These are phyloP conservation scores for Fusarium newnesense DNA, from an alignment of 2,329 filamentous ascomycete species.

Conservation along the genomic window DNA sequence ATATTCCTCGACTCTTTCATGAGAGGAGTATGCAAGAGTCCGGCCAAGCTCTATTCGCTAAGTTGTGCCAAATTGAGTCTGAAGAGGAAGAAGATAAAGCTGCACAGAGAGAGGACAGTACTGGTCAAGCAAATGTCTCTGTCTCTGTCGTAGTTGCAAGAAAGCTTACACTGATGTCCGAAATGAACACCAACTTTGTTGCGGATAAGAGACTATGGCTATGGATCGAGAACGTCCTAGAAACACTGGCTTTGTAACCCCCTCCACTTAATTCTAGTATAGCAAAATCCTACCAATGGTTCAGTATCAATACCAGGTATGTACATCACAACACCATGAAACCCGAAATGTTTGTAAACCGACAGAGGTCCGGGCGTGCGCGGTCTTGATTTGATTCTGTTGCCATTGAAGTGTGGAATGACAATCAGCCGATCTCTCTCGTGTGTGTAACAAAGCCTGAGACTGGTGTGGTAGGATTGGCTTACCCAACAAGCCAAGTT, in stretches of 20 bases:
- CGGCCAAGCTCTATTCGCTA: neutral
- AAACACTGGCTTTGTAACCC: neutral
- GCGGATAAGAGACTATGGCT: neutral
- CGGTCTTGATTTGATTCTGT: neutral
- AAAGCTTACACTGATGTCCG: neutral
- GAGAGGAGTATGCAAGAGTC: neutral
- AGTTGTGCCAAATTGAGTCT: neutral
- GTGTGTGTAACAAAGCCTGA: neutral
- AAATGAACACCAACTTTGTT: neutral
- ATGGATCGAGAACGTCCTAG: neutral
- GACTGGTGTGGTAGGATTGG: accelerated
- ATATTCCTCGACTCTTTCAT: neutral
- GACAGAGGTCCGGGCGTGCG: neutral
- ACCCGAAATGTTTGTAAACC: neutral
- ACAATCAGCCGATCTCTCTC: neutral
- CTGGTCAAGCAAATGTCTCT: neutral
- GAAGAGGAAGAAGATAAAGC: neutral
- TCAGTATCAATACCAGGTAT: neutral
- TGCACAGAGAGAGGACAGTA: accelerated
- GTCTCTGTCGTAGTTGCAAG: neutral
- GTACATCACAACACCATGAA: neutral
- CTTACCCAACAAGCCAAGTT: too few species aligned
- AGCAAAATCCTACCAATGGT: too few species aligned
- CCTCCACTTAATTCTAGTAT: neutral
- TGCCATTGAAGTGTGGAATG: neutral